A percentile compares a stretch with the other conserved stretches of the same genome.
Evolutionary conservation across 805 yeast genomes (phyloP).

Genomic region (Nakazawaea populi): DNA sequence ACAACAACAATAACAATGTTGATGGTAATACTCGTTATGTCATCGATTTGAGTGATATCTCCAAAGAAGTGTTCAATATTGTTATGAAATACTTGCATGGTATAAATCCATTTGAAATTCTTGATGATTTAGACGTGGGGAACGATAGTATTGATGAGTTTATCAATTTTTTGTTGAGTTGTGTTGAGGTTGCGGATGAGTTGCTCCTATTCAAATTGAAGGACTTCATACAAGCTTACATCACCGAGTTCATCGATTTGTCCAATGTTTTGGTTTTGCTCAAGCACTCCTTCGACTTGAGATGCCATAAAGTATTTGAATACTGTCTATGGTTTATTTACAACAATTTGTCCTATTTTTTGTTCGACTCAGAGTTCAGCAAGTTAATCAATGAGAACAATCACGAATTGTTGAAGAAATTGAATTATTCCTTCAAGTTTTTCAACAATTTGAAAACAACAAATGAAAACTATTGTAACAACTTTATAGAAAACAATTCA

Average conservation of each 20-base stretch:
- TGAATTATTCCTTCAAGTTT: conserved; percentile 31
- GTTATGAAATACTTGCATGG: conserved; percentile 58
- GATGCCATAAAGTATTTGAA: conserved; percentile 49
- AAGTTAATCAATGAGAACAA: conserved; percentile 23
- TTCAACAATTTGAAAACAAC: conserved; percentile 19
- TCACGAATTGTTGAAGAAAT: conserved; percentile 14
- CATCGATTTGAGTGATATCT: conserved; percentile 39
- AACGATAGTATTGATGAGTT: conserved; percentile 28
- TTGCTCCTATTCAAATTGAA: conserved; percentile 54
- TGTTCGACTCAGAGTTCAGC: conserved; percentile 39
- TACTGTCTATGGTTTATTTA: conserved; percentile 66
- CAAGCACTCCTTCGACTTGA: conserved; percentile 43
- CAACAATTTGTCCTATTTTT: conserved; percentile 55
- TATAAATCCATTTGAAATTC: conserved; percentile 31
- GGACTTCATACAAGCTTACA: conserved; percentile 51
- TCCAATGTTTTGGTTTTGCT: conserved; percentile 58
- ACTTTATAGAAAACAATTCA: conserved; percentile 25
- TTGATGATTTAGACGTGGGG: conserved; percentile 25
- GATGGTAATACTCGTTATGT: conserved; percentile 9
- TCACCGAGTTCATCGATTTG: conserved; percentile 48
- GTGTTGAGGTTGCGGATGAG: conserved; percentile 59
- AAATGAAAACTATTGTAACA: background rate
- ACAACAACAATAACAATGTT: background rate
- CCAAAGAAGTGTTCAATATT: conserved; percentile 36
- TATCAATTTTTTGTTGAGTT: conserved; percentile 47